Evolutionary conservation across 2,329 filamentous ascomycete species (phyloP).

Genomic region (Knufia fluminis): DNA sequence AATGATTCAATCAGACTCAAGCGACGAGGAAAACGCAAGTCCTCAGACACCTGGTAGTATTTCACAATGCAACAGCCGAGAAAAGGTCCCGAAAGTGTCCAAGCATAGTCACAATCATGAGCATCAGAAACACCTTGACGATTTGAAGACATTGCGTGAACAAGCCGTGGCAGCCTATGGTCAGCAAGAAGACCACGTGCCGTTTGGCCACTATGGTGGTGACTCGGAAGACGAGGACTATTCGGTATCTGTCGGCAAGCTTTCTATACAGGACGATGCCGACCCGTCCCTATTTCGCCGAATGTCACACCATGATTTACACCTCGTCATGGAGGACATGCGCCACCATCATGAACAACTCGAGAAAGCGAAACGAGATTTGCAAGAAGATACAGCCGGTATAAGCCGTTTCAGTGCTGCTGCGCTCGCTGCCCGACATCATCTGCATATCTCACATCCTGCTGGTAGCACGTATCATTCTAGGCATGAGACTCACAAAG

Average conservation of each 20-base stretch:
- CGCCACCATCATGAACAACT: conserved; percentile 63
- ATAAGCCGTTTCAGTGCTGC: conserved; percentile 28
- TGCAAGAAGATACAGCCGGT: conserved; percentile 28
- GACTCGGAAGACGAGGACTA: conserved; percentile 26
- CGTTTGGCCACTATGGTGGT: conserved; percentile 40
- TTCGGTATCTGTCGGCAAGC: conserved; percentile 21
- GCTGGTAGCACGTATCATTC: conserved; percentile 15
- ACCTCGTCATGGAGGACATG: conserved; percentile 74
- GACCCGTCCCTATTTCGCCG: conserved; percentile 30
- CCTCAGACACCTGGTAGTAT: conserved; percentile 37
- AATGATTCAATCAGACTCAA: conserved; percentile 50
- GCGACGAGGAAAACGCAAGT: conserved; percentile 41
- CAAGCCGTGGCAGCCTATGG: conserved; percentile 41
- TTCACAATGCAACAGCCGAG: conserved; percentile 22
- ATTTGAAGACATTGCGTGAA: conserved; percentile 65
- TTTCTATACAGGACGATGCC: conserved; percentile 23
- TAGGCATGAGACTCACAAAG: conserved; percentile 14
- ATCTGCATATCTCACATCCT: conserved; percentile 14
- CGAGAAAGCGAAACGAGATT: conserved; percentile 40
- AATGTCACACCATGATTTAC: conserved; percentile 38
- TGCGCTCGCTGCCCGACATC: conserved; percentile 24
- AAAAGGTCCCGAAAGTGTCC: conserved; percentile 41
- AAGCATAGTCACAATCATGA: conserved; percentile 68
- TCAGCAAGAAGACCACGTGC: conserved; percentile 39
- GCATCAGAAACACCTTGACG: conserved; percentile 63